A percentile compares a stretch with the other conserved stretches of the same genome.
These are phyloP conservation scores for Tritrichomonas foetus DNA, from an alignment of 208 protist species.

Conservation along the genomic window DNA sequence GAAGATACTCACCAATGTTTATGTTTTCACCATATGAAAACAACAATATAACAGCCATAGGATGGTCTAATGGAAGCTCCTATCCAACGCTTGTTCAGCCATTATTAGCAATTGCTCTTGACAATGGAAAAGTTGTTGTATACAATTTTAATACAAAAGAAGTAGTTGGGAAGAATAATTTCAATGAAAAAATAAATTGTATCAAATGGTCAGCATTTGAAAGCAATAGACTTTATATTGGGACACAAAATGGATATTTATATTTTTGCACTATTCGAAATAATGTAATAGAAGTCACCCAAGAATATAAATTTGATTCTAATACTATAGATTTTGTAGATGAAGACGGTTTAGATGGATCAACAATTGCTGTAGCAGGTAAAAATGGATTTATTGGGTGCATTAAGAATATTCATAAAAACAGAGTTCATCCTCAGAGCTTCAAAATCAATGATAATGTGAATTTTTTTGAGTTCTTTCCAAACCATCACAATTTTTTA, in stretches of 20 bases:
- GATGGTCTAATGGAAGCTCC: not conserved
- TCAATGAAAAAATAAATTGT: not conserved
- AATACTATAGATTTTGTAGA: not conserved
- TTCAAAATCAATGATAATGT: too few species aligned
- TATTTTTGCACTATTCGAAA: too few species aligned
- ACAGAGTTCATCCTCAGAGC: not conserved
- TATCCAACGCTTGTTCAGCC: not conserved
- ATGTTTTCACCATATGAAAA: not conserved
- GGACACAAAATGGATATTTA: not conserved
- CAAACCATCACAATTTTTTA: too few species aligned
- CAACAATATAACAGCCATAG: not conserved
- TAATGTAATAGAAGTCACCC: too few species aligned
- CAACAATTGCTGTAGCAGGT: not conserved
- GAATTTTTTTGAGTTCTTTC: too few species aligned
- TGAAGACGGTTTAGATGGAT: not conserved
- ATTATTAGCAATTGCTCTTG: not conserved
- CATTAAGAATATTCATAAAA: not conserved
- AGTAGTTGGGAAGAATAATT: not conserved
- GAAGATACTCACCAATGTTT: not conserved
- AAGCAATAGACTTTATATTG: not conserved
- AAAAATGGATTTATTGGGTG: not conserved
- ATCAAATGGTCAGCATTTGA: not conserved
- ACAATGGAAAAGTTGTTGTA: not conserved
- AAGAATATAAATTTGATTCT: too few species aligned
- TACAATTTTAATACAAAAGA: not conserved